Base-by-base conservation (phyloP, 495 filamentous ascomycete genomes). In the Parachaetomium inaequale region DNA sequence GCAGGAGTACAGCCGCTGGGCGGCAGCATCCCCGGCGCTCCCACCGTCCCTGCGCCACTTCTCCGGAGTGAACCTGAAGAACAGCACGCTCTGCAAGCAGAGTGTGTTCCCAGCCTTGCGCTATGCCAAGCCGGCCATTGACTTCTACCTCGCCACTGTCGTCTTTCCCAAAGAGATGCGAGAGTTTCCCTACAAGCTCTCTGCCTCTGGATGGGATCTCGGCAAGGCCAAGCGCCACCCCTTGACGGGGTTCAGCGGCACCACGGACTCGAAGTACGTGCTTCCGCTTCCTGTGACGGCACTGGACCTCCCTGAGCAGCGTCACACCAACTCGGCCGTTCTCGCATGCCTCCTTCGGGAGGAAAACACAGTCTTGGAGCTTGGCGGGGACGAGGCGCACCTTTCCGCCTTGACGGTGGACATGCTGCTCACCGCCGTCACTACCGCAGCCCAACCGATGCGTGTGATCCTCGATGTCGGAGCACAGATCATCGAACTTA, bases 391-490 rank as follows among this genome's bases (percentile, higher is more conserved):
- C 1, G 59, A 64, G 4, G 42, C 38, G 0, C 54, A 57, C 2
- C 25, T 36, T 0, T 68, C 74, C 0, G 66, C 78, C 25, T 29
- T 68, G 38, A 67, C 58, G 0, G 79, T 81, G 0, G 69, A 82
- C 7, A 55, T 61, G 15, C 65, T 90, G 0, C 66, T 91, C 0
- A 50, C 75, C 4, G 73, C 75, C 31, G 75, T 86, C 0, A 69
- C 66, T 1, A 50, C 26, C 1, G 70, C 82, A 40, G 31, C 73
- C 0, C 77, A 73, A 0, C 75, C 75, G 0, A 72, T 78, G 7
- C 78, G 75, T 11, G 87, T 93, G 0, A 82, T 93, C 15, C 76
- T 92, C 0, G 88, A 93, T 66, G 87, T 88, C 0, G 88, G 89
- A 0, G 90, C 88, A 0, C 88, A 90, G 65, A 84, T 92, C 12